Evolutionary conservation across 352 stramenopile genomes (phyloP).

Genomic region (Pythium scleroteichum): DNA sequence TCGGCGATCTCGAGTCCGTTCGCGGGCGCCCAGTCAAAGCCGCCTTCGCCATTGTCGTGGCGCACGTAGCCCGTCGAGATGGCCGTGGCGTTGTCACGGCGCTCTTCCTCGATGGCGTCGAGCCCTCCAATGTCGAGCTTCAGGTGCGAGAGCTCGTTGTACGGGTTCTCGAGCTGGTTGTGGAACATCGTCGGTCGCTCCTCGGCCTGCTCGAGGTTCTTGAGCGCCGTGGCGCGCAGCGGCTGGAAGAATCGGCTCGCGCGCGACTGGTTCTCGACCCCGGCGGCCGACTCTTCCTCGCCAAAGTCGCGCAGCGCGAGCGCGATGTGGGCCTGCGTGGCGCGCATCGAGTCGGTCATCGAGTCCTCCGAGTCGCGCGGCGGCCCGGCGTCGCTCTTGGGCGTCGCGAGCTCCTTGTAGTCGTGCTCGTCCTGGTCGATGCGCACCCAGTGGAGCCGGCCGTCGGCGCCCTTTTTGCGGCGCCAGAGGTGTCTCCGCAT

Average conservation of each 20-base stretch:
- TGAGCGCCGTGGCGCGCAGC: slow-evolving; percentile 70
- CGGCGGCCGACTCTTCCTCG: slow-evolving; percentile 42
- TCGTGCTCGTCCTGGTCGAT: slow-evolving; percentile 52
- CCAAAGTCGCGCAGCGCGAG: slow-evolving; percentile 79
- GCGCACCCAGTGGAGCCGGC: slow-evolving; percentile 76
- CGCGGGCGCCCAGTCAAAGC: slow-evolving; percentile 71
- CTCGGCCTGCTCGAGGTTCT: slow-evolving; percentile 77
- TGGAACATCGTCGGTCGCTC: slow-evolving; percentile 75
- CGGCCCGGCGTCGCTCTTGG: slow-evolving; percentile 38
- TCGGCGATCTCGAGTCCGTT: slow-evolving; percentile 42
- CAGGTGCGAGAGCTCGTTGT: slow-evolving; percentile 44
- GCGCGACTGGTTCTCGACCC: slow-evolving; percentile 10
- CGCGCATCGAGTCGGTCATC: slow-evolving; percentile 47
- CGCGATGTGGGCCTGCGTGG: slow-evolving; percentile 74
- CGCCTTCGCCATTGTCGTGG: slow-evolving; percentile 61
- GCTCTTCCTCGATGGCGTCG: slow-evolving; percentile 53
- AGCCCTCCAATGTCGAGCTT: slow-evolving; percentile 20
- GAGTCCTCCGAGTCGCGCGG: slow-evolving; percentile 19
- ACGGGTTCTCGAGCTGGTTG: slow-evolving; percentile 68
- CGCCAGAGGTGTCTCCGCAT: slow-evolving; percentile 79
- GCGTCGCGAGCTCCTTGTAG: slow-evolving; percentile 58
- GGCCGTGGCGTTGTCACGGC: slow-evolving; percentile 56
- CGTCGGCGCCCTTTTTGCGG: slow-evolving; percentile 68
- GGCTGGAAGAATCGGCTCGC: slow-evolving; percentile 62
- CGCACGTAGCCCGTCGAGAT: slow-evolving; percentile 84